These are phyloP conservation scores for Zygnema circumcarinatum DNA, from an alignment of 139 green algal genomes.

Conservation along the genomic window DNA sequence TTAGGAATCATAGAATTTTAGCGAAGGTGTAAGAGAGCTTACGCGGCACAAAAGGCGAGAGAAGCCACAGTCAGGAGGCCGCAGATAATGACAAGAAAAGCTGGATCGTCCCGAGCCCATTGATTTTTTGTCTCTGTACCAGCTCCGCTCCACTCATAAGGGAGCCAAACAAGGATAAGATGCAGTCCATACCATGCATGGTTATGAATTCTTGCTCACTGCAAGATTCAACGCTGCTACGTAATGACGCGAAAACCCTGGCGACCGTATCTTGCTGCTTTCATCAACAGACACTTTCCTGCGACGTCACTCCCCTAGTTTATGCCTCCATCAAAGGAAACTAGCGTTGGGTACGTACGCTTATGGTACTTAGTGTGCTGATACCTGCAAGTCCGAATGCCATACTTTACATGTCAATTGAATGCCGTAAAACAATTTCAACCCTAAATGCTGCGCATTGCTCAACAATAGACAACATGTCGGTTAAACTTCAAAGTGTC, in stretches of 20 bases:
- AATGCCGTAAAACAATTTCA: background rate
- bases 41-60: constrained; percentile 84
- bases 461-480: background rate
- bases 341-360: constrained; percentile 43
- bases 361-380: constrained; percentile 96
- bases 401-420: background rate
- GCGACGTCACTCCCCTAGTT: too few relatives aligned
- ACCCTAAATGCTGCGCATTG: background rate
- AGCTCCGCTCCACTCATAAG: background rate
- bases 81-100: constrained; percentile 86
- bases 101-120: constrained; percentile 96
- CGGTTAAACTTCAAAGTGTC: background rate
- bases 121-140: constrained; percentile 91
- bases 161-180: background rate
- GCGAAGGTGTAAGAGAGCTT: constrained; percentile 22
- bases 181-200: background rate
- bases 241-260: too few relatives aligned
- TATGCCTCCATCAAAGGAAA: background rate
- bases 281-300: too few relatives aligned
- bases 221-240: too few relatives aligned
- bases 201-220: constrained; percentile 1
- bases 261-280: too few relatives aligned
- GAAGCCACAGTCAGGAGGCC: constrained; percentile 76
- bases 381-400: constrained; percentile 73
- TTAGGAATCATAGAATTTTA: background rate